A percentile compares a stretch with the other conserved stretches of the same genome.
Conservation (phyloP, 2,329 filamentous ascomycete species). For the Xylogone sp. region DNA sequence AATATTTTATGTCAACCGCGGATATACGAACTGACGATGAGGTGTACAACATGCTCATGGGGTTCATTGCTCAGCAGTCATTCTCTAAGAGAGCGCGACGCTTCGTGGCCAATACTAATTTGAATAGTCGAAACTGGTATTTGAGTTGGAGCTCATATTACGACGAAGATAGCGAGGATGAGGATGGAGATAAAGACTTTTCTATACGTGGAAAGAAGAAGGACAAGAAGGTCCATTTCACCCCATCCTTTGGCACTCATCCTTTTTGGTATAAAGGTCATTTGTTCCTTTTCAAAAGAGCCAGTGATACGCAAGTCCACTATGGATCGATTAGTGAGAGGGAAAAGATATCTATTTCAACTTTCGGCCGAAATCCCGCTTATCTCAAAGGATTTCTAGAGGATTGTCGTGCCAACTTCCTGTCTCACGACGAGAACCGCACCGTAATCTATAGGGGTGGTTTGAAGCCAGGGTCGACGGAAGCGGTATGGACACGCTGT, state of each 20-base stretch:
- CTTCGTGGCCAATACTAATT: constrained; percentile 62
- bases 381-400: constrained; percentile 59
- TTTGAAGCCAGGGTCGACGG: constrained; percentile 33
- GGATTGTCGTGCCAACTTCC: constrained; percentile 52
- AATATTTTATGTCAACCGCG: constrained; percentile 61
- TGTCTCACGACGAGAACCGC: constrained; percentile 56
- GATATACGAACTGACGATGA: constrained; percentile 68
- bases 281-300: constrained; percentile 54
- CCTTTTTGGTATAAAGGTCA: constrained; percentile 64
- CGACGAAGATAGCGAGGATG: constrained; percentile 42
- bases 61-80: constrained; percentile 60
- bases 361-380: constrained; percentile 57
- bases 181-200: constrained; percentile 30
- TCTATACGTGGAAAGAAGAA: constrained; percentile 34
- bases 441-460: constrained; percentile 63
- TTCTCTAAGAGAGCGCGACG: constrained; percentile 57
- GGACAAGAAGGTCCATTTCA: constrained; percentile 48
- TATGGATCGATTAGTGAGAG: constrained; percentile 43
- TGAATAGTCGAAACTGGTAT: constrained; percentile 49
- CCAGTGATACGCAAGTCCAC: constrained; percentile 38
- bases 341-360: constrained; percentile 57
- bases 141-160: constrained; percentile 39
- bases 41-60: constrained; percentile 69
- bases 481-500: constrained; percentile 57
- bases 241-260: constrained; percentile 63